Percentiles rank a stretch among this genome's conserved stretches.
Evolutionary conservation across 2,329 filamentous ascomycete species (phyloP).

Genomic region (Colletotrichum karsti): DNA sequence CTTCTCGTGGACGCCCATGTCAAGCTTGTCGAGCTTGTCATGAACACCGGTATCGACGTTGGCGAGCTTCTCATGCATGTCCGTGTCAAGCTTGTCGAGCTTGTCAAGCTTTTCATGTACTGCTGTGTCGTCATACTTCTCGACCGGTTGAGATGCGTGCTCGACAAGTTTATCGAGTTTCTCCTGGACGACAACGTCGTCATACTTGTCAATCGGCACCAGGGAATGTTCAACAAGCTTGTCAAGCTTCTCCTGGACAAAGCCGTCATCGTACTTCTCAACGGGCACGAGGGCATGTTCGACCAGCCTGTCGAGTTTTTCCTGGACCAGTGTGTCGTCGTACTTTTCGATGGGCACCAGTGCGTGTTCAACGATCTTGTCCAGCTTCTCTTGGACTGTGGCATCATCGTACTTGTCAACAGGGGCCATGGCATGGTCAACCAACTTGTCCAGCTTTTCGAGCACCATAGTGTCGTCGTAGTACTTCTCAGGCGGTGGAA

Average conservation of each 20-base stretch:
- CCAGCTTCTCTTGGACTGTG: constrained; percentile 47
- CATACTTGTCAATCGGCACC: constrained; percentile 14
- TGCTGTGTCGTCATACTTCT: constrained; percentile 33
- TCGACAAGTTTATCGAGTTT: constrained; percentile 21
- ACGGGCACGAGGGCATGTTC: constrained; percentile 12
- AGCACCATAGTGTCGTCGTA: constrained; percentile 35
- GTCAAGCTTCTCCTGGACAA: constrained; percentile 38
- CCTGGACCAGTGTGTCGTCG: constrained; percentile 7
- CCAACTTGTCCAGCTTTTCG: constrained; percentile 47
- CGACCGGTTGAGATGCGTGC: constrained; percentile 11
- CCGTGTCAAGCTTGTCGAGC: constrained; percentile 49
- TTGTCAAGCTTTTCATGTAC: constrained; percentile 64
- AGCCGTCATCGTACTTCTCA: constrained; percentile 33
- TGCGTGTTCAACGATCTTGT: constrained; percentile 34
- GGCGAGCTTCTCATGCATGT: constrained; percentile 53
- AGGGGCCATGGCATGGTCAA: constrained; percentile 61
- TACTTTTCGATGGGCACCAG: constrained; percentile 3
- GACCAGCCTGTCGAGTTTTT: constrained; percentile 19
- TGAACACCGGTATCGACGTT: constrained; percentile 46
- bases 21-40: constrained; percentile 48
- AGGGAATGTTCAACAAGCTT: constrained; percentile 67
- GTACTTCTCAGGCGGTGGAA: constrained; percentile 20
- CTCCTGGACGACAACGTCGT: constrained; percentile 5
- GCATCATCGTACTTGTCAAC: constrained; percentile 69
- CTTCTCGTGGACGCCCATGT: constrained; percentile 53